Conservation (phyloP, 257 asterid genomes). For the Solanum infundibuliforme region DNA sequence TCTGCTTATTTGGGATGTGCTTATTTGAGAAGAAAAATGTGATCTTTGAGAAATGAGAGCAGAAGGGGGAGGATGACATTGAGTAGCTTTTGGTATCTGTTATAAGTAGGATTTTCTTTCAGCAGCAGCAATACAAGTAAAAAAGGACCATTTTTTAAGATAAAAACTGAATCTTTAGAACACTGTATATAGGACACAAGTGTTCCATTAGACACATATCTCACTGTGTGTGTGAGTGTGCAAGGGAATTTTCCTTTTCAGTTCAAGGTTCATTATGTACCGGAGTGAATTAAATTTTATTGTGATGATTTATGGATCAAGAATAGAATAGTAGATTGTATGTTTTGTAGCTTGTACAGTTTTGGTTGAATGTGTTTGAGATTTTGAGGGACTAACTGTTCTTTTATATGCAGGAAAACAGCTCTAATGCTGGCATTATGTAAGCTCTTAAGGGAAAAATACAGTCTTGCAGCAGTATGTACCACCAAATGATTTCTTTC, state of each 20-base stretch:
- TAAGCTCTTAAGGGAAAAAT: slow-evolving; percentile 61
- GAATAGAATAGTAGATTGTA: too few species aligned
- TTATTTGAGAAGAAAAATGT: not conserved
- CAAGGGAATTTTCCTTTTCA: not conserved
- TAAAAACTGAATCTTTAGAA: not conserved
- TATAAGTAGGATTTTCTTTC: not conserved
- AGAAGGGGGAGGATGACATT: not conserved
- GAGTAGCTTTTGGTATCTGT: not conserved
- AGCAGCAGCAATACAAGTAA: not conserved
- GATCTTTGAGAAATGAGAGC: not conserved
- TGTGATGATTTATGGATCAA: not conserved
- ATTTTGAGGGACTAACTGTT: not conserved
- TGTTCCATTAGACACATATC: not conserved
- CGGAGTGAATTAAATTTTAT: not conserved
- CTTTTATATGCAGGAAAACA: slow-evolving; percentile 56
- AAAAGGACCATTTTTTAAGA: not conserved
- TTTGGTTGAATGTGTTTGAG: not conserved
- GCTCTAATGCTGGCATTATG: slow-evolving; percentile 87
- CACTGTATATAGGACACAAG: not conserved
- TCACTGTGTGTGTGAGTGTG: not conserved
- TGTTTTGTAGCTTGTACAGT: not conserved
- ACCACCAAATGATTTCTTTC: not conserved
- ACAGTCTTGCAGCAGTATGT: slow-evolving; percentile 95
- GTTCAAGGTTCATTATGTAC: not conserved
- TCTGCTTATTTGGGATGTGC: not conserved